Evolutionary conservation across 805 yeast genomes (phyloP).

Genomic region (Wickerhamiella shivajii): DNA sequence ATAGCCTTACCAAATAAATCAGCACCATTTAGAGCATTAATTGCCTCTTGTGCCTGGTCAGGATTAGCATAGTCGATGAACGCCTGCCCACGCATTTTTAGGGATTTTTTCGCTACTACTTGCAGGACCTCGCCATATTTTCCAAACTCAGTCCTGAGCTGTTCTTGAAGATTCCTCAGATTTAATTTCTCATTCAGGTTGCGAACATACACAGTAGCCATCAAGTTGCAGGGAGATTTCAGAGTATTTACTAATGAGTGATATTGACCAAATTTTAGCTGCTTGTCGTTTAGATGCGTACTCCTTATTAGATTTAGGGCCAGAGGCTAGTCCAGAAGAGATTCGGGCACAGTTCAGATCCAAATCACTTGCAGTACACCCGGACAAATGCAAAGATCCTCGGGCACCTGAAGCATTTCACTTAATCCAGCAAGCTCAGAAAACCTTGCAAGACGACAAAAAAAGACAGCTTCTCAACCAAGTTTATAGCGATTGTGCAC

Average conservation of each 20-base stretch:
- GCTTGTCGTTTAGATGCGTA: constrained; percentile 40
- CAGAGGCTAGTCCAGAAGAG: constrained; percentile 28
- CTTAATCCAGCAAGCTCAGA: constrained; percentile 39
- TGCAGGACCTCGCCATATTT: constrained; percentile 35
- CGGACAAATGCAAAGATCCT: constrained; percentile 43
- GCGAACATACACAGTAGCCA: constrained; percentile 38
- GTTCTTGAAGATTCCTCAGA: constrained; percentile 32
- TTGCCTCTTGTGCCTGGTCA: constrained; percentile 33
- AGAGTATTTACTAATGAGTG: constrained; percentile 19
- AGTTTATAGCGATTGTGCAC: too few relatives aligned
- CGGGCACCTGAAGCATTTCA: constrained; percentile 56
- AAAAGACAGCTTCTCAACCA: constrained; percentile 32
- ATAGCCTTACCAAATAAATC: constrained; percentile 36
- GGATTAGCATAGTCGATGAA: constrained; percentile 42
- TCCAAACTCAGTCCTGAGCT: constrained; percentile 31
- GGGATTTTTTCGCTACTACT: constrained; percentile 42
- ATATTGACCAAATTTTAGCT: constrained; percentile 38
- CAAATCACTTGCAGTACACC: constrained; percentile 52
- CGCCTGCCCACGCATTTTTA: constrained; percentile 72
- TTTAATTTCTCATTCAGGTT: constrained; percentile 61
- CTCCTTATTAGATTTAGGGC: constrained; percentile 35
- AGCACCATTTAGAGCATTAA: constrained; percentile 26
- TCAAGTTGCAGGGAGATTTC: neutral
- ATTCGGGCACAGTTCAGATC: constrained; percentile 38
- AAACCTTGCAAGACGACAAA: constrained; percentile 27